Evolutionary conservation across 2,329 filamentous ascomycete genomes (phyloP).

Genomic region (Fusarium marasasianum): DNA sequence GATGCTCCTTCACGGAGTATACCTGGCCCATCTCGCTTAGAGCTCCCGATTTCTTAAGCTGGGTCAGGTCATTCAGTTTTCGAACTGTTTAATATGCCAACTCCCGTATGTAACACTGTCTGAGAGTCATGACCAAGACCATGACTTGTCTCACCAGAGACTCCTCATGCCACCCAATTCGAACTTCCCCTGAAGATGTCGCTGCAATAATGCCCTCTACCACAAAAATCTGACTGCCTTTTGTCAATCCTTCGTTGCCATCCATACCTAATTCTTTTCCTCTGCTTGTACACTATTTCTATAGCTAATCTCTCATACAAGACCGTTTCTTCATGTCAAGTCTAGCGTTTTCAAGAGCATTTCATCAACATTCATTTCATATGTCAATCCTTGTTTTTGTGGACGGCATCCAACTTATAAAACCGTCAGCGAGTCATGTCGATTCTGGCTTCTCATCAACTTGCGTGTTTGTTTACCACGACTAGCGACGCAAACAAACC

Average conservation of each 20-base stretch:
- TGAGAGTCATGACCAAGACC: background rate
- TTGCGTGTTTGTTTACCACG: background rate
- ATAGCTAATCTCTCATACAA: background rate
- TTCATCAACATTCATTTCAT: background rate
- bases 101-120: background rate
- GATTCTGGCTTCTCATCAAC: background rate
- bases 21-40: background rate
- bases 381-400: background rate
- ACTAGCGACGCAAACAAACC: background rate
- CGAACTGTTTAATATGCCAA: conserved; percentile 3
- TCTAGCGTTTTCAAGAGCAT: background rate
- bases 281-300: background rate
- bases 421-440: background rate
- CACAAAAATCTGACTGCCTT: background rate
- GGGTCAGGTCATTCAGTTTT: background rate
- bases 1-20: background rate
- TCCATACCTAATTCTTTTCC: background rate
- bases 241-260: background rate
- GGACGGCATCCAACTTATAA: background rate
- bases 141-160: background rate
- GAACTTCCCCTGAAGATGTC: background rate
- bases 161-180: background rate
- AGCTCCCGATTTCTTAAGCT: background rate
- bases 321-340: background rate
- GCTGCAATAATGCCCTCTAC: background rate